Conservation (phyloP, 768 basidiomycete genomes). For the Lactarius indigo region DNA sequence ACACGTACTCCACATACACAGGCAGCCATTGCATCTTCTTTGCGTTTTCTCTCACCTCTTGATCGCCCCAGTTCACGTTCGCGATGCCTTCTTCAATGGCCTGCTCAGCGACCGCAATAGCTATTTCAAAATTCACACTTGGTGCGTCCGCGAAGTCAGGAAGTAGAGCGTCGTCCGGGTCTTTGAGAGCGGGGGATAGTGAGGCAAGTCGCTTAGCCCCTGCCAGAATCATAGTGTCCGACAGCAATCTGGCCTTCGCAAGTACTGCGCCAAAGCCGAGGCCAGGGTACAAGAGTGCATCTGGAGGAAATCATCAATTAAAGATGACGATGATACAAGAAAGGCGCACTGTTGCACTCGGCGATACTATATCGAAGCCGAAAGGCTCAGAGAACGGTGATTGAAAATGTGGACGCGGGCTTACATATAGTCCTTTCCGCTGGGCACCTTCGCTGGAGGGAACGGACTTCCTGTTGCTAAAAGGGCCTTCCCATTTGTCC, state of each 20-base stretch:
- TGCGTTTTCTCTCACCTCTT: conserved; percentile 52
- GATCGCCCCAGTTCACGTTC: conserved; percentile 53
- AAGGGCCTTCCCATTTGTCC: conserved; percentile 78
- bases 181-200: conserved; percentile 68
- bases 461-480: conserved; percentile 86
- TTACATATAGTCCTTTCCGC: conserved; percentile 63
- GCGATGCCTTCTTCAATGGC: conserved; percentile 71
- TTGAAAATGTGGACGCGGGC: conserved; percentile 27
- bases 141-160: conserved; percentile 77
- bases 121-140: conserved; percentile 74
- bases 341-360: conserved; percentile 60
- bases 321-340: background rate
- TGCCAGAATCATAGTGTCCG: conserved; percentile 86
- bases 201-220: conserved; percentile 71
- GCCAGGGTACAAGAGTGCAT: conserved; percentile 82
- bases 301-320: conserved; percentile 30
- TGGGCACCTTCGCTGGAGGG: conserved; percentile 62
- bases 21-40: conserved; percentile 58
- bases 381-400: background rate
- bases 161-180: conserved; percentile 67
- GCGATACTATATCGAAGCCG: conserved; percentile 47
- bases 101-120: conserved; percentile 73
- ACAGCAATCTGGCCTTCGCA: conserved; percentile 56
- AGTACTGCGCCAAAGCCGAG: conserved; percentile 80
- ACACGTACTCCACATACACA: conserved; percentile 60